phyloP scores from a whole-genome alignment of 2,329 filamentous ascomycete genomes.

The Dothistroma pini region DNA sequence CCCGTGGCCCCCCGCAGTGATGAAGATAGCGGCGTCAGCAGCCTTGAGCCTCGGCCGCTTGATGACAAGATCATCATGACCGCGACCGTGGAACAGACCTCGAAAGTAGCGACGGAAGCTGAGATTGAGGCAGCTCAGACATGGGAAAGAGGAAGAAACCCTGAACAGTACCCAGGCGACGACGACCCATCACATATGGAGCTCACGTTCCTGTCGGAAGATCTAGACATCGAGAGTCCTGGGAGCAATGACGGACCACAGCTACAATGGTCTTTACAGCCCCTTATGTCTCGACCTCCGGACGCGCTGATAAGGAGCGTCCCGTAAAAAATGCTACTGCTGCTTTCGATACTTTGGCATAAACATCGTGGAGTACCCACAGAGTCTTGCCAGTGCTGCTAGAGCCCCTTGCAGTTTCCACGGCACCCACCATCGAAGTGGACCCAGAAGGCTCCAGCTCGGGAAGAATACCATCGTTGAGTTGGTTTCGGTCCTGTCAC shows the following conservation, averaged over 20 bases:
- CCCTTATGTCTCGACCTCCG: neutral
- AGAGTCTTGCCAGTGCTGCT: neutral
- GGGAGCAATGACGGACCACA: neutral
- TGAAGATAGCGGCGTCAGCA: neutral
- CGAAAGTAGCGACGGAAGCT: neutral
- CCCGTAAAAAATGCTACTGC: neutral
- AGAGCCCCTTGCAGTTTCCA: constrained; percentile 8
- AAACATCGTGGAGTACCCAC: constrained; percentile 1
- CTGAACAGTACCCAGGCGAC: constrained; percentile 1
- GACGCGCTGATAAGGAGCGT: neutral
- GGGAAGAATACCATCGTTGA: constrained; percentile 9
- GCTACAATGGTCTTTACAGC: neutral
- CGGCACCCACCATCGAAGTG: constrained; percentile 15
- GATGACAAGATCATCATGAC: neutral
- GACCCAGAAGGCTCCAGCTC: constrained; percentile 2
- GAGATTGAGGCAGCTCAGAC: neutral
- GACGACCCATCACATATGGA: constrained; percentile 1
- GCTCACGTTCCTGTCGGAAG: neutral
- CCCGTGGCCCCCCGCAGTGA: neutral
- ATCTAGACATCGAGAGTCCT: neutral
- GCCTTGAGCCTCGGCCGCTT: neutral
- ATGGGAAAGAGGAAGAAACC: neutral
- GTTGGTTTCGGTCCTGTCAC: constrained; percentile 6
- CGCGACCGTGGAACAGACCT: neutral
- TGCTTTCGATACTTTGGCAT: constrained; percentile 4